Percentiles rank a stretch among this genome's conserved stretches.
Evolutionary conservation across 805 yeast species (phyloP).

Genomic region (Cyberlindnera maritima): DNA sequence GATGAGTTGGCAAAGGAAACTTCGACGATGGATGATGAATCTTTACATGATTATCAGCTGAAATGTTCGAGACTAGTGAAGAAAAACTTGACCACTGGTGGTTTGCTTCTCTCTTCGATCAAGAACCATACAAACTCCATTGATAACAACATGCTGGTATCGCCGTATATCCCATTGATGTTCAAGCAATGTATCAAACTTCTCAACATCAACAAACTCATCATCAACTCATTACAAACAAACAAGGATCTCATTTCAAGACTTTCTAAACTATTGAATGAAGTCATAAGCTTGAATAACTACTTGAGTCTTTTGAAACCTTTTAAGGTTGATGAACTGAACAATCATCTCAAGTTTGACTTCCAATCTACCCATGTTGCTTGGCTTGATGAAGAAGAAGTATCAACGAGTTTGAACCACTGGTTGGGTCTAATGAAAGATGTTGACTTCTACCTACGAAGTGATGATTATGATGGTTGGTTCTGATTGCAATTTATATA

Average conservation of each 20-base stretch:
- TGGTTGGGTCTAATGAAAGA: slow-evolving; percentile 28
- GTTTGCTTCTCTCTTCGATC: slow-evolving; percentile 12
- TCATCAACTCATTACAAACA: slow-evolving; percentile 28
- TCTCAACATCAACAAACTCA: slow-evolving; percentile 27
- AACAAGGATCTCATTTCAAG: slow-evolving; percentile 24
- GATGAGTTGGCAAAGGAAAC: slow-evolving; percentile 30
- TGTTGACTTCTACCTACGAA: slow-evolving; percentile 16
- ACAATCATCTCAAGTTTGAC: slow-evolving; percentile 25
- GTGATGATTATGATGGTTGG: slow-evolving; percentile 29
- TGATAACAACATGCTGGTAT: slow-evolving; percentile 17
- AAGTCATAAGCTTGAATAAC: slow-evolving; percentile 26
- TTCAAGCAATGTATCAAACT: slow-evolving; percentile 29
- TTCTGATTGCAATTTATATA: slow-evolving; percentile 8
- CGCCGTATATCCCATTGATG: slow-evolving; percentile 29
- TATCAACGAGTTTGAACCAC: background rate
- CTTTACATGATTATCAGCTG: slow-evolving; percentile 36
- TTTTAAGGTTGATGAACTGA: slow-evolving; percentile 24
- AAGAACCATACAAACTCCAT: slow-evolving; percentile 25
- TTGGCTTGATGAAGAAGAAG: slow-evolving; percentile 24
- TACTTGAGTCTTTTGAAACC: slow-evolving; percentile 29
- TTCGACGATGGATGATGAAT: slow-evolving; percentile 27
- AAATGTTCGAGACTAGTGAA: slow-evolving; percentile 39
- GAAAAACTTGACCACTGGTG: slow-evolving; percentile 21
- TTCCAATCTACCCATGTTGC: slow-evolving; percentile 19
- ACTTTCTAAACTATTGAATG: slow-evolving; percentile 26